Percentiles rank a stretch among this genome's conserved stretches.
phyloP scores from a whole-genome alignment of 2,329 filamentous ascomycete genomes.

The Penicillium expansum region DNA sequence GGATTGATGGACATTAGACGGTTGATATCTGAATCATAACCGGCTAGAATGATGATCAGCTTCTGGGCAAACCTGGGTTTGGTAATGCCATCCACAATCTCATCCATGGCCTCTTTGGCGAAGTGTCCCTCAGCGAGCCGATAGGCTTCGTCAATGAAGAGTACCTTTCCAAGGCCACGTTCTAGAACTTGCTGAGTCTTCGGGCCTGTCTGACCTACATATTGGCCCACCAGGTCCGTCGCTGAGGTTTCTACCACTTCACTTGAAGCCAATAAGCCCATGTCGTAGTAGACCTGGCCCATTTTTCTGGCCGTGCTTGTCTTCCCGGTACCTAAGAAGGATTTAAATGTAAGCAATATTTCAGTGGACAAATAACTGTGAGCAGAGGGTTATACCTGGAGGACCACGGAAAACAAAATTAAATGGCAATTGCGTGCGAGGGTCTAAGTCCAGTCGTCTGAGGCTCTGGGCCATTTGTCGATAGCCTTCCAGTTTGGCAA shows the following conservation, averaged over 20 bases:
- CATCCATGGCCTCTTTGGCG: slow-evolving; percentile 55
- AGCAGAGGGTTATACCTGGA: slow-evolving; percentile 49
- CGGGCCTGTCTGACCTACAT: slow-evolving; percentile 66
- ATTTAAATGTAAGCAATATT: not conserved
- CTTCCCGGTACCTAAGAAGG: slow-evolving; percentile 62
- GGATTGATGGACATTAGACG: slow-evolving; percentile 59
- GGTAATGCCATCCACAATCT: slow-evolving; percentile 53
- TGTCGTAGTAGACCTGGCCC: slow-evolving; percentile 71
- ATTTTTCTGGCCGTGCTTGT: slow-evolving; percentile 71
- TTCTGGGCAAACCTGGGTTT: slow-evolving; percentile 59
- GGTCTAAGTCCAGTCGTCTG: slow-evolving; percentile 53
- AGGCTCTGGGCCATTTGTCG: slow-evolving; percentile 54
- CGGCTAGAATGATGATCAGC: slow-evolving; percentile 66
- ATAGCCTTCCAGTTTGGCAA: slow-evolving; percentile 55
- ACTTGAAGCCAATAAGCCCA: slow-evolving; percentile 62
- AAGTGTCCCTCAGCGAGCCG: slow-evolving; percentile 58
- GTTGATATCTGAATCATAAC: slow-evolving; percentile 67
- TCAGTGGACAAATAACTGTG: not conserved
- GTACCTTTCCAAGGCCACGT: slow-evolving; percentile 61
- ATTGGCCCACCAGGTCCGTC: slow-evolving; percentile 66
- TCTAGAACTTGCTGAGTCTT: slow-evolving; percentile 63
- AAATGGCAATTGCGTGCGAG: slow-evolving; percentile 60
- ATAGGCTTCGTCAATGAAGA: slow-evolving; percentile 73
- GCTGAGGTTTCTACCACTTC: slow-evolving; percentile 67
- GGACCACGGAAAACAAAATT: slow-evolving; percentile 67